Percentiles rank a stretch among this genome's conserved stretches.
Evolutionary conservation across 2,329 filamentous ascomycete species (phyloP).

Genomic region (Colletotrichum sp.): DNA sequence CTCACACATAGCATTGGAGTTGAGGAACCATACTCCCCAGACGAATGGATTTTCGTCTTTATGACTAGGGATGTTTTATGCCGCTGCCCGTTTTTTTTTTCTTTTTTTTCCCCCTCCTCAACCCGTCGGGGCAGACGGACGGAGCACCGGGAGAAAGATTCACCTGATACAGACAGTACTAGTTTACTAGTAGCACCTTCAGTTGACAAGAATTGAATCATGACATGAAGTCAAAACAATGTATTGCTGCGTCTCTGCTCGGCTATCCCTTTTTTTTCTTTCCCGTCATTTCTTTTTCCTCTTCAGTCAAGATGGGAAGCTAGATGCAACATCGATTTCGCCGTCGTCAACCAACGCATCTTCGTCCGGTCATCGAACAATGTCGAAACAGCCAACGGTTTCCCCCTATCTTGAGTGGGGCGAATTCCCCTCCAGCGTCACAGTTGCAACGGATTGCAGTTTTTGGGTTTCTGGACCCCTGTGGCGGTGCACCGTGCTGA

Average conservation of each 20-base stretch:
- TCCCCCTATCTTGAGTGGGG: background rate
- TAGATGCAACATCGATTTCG: background rate
- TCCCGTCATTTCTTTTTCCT: background rate
- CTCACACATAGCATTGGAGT: slow-evolving; percentile 13
- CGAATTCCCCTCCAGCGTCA: background rate
- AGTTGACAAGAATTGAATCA: background rate
- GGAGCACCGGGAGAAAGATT: background rate
- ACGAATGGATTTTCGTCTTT: background rate
- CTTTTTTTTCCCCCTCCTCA: background rate
- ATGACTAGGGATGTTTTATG: background rate
- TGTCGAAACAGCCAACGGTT: background rate
- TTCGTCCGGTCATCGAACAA: background rate
- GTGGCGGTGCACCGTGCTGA: background rate
- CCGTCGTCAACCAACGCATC: background rate
- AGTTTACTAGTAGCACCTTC: background rate
- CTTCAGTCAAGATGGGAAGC: background rate
- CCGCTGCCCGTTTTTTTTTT: background rate
- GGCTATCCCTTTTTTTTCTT: background rate
- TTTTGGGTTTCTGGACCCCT: background rate
- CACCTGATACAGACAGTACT: background rate
- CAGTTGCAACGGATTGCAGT: background rate
- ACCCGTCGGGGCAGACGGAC: background rate
- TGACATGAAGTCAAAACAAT: background rate
- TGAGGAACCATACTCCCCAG: background rate
- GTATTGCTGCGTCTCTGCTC: background rate